Conservation (phyloP, 139 green algal species). For the Chlorella sp. region DNA sequence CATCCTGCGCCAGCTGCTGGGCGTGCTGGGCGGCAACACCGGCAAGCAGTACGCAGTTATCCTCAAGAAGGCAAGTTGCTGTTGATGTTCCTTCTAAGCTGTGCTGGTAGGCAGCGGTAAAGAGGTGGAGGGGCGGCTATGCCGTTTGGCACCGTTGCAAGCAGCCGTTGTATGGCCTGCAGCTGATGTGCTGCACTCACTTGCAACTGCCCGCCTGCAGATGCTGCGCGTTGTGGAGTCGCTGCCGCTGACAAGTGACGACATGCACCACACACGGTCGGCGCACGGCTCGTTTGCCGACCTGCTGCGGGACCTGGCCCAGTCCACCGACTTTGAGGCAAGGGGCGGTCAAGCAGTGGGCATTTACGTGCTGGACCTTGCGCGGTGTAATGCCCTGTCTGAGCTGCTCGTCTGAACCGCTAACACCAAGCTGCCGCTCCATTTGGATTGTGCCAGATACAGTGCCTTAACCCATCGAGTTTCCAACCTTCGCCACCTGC, state of each 20-base stretch:
- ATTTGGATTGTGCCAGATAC: background rate
- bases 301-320: constrained; percentile 67
- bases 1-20: constrained; percentile 85
- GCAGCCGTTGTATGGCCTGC: too few species aligned
- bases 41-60: constrained; percentile 66
- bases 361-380: background rate
- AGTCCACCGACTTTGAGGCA: constrained; percentile 72
- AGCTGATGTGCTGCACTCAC: background rate
- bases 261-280: constrained; percentile 66
- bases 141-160: too few species aligned
- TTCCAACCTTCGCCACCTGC: background rate
- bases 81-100: background rate
- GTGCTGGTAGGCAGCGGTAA: too few species aligned
- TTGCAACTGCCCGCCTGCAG: constrained; percentile 32
- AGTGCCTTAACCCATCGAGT: too few species aligned
- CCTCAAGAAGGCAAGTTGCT: constrained; percentile 50
- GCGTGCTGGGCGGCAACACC: constrained; percentile 49
- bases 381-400: background rate
- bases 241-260: constrained; percentile 73
- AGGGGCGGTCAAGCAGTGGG: background rate
- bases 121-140: too few species aligned
- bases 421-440: too few species aligned
- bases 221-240: constrained; percentile 66
- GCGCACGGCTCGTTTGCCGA: constrained; percentile 86
- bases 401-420: background rate